Evolutionary conservation across 352 stramenopile species (phyloP).

Genomic region (Phytophthora colocasiae): DNA sequence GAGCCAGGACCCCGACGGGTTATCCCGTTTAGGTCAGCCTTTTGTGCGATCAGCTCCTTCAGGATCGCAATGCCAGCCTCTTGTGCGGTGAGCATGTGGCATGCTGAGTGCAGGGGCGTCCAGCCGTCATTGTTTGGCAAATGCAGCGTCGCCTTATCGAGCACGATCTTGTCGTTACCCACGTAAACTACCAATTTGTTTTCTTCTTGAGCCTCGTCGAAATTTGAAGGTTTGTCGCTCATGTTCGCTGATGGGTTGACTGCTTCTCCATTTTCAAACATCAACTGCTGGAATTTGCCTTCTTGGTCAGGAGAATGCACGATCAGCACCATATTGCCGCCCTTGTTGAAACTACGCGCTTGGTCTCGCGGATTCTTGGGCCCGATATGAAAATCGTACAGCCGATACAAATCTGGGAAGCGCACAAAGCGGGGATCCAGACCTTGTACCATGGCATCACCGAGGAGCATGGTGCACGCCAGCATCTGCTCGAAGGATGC

Average conservation of each 20-base stretch:
- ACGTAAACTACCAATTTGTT: conserved; percentile 72
- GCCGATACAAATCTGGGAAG: conserved; percentile 82
- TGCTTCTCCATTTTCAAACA: conserved; percentile 33
- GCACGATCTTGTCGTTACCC: conserved; percentile 73
- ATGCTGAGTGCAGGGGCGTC: conserved; percentile 80
- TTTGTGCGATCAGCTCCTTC: conserved; percentile 65
- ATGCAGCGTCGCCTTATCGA: conserved; percentile 72
- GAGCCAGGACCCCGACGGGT: conserved; percentile 74
- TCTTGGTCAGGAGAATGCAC: conserved; percentile 60
- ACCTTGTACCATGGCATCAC: conserved; percentile 82
- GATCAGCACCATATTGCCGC: conserved; percentile 70
- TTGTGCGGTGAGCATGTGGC: conserved; percentile 73
- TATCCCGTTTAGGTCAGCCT: conserved; percentile 64
- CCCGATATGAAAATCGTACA: conserved; percentile 87
- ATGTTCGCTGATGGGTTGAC: conserved; percentile 17
- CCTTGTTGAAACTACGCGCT: conserved; percentile 56
- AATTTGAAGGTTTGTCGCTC: conserved; percentile 11
- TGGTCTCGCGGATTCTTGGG: conserved; percentile 54
- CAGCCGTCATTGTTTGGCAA: conserved; percentile 82
- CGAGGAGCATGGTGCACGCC: conserved; percentile 85
- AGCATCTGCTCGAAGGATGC: conserved; percentile 85
- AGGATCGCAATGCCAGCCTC: conserved; percentile 80
- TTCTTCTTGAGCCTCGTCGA: conserved; percentile 32
- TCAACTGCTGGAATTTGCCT: conserved; percentile 60
- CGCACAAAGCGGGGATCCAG: conserved; percentile 80